Conservation (phyloP, 2,329 filamentous ascomycete species). For the Beauveria pseudobassiana region DNA sequence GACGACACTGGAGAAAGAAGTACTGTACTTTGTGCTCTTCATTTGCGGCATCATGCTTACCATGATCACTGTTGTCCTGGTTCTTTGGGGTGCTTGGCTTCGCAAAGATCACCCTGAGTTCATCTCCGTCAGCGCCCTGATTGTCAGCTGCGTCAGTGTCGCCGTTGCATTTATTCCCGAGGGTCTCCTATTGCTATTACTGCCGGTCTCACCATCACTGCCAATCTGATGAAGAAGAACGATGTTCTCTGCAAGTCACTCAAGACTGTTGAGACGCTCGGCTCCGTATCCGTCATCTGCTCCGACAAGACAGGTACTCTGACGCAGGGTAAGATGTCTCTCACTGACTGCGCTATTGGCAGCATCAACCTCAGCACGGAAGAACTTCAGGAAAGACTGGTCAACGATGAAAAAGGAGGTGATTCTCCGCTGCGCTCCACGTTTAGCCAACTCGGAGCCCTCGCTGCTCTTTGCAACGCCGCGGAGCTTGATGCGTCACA, state of each 20-base stretch:
- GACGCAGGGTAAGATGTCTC: slow-evolving; percentile 64
- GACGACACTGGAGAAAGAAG: slow-evolving; percentile 65
- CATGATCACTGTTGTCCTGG: slow-evolving; percentile 57
- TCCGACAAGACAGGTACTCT: slow-evolving; percentile 72
- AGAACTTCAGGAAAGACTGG: slow-evolving; percentile 37
- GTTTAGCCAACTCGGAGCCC: slow-evolving; percentile 50
- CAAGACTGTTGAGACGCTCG: slow-evolving; percentile 70
- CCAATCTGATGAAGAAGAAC: slow-evolving; percentile 69
- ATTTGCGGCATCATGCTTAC: slow-evolving; percentile 60
- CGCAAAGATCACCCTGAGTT: slow-evolving; percentile 57
- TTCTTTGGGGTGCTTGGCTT: slow-evolving; percentile 67
- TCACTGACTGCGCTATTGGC: slow-evolving; percentile 60
- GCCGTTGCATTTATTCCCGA: slow-evolving; percentile 73
- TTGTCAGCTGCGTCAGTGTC: slow-evolving; percentile 65
- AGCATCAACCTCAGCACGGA: slow-evolving; percentile 40
- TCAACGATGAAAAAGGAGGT: neutral
- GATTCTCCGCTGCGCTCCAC: slow-evolving; percentile 17
- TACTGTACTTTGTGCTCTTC: slow-evolving; percentile 63
- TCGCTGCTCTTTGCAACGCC: slow-evolving; percentile 65
- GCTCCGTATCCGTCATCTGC: slow-evolving; percentile 65
- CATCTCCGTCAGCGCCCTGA: slow-evolving; percentile 65
- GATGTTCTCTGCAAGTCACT: slow-evolving; percentile 74
- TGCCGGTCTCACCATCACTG: slow-evolving; percentile 65
- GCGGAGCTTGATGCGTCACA: slow-evolving; percentile 66
- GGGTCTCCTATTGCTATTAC: slow-evolving; percentile 62